Evolutionary conservation across 148 eudicot genomes (phyloP).

Genomic region (Rhododendron williamsianum): DNA sequence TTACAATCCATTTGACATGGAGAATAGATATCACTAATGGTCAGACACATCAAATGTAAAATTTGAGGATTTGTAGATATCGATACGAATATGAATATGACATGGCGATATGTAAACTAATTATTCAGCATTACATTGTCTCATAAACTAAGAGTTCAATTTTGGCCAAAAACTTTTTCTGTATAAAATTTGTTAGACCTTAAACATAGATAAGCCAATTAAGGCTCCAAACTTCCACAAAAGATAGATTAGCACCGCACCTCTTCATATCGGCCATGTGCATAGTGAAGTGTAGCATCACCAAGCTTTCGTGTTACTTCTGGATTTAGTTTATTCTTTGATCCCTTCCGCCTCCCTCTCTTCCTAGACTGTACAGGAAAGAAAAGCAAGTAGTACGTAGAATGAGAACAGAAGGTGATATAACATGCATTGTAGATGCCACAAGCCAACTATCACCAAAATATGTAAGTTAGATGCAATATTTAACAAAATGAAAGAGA

Average conservation of each 20-base stretch:
- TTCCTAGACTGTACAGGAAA: constrained; percentile 38
- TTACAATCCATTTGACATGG: not conserved
- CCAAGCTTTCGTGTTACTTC: constrained; percentile 73
- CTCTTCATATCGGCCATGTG: constrained; percentile 67
- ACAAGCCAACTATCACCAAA: not conserved
- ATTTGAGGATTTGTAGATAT: not conserved
- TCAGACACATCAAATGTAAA: not conserved
- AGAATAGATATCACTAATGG: not conserved
- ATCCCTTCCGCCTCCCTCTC: constrained; percentile 81
- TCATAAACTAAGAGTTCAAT: not conserved
- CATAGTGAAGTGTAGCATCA: constrained; percentile 81
- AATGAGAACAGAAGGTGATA: not conserved
- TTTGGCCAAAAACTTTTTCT: not conserved
- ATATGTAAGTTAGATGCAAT: not conserved
- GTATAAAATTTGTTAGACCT: not conserved
- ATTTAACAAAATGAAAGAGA: not conserved
- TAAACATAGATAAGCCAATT: not conserved
- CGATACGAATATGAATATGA: not conserved
- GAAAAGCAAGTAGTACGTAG: not conserved
- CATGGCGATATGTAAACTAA: not conserved
- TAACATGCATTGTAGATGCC: not conserved
- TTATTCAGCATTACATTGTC: not conserved
- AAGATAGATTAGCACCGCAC: constrained; percentile 26
- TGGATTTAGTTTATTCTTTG: constrained; percentile 59
- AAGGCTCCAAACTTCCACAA: not conserved